These are phyloP conservation scores for Solanum arcanum DNA, from an alignment of 257 asterid species.

Conservation along the genomic window DNA sequence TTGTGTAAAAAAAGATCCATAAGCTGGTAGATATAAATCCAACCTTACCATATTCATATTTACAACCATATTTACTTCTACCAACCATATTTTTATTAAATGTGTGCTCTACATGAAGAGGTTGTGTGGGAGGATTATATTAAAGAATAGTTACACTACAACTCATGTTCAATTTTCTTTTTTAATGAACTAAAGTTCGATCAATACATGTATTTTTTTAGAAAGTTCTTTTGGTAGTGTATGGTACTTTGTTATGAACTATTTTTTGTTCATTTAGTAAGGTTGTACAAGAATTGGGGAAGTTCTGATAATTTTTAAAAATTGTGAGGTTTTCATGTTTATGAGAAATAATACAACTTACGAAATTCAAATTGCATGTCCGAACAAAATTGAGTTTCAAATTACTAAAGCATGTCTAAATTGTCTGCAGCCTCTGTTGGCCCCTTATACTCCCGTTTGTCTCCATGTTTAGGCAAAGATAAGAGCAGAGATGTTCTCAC, in stretches of 20 bases:
- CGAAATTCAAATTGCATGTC: not conserved
- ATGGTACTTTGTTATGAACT: not conserved
- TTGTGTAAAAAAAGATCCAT: not conserved
- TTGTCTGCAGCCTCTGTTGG: not conserved
- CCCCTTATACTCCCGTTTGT: not conserved
- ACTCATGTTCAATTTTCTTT: not conserved
- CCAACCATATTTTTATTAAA: not conserved
- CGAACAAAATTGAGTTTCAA: not conserved
- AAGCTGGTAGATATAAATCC: not conserved
- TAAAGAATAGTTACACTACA: not conserved
- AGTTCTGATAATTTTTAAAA: not conserved
- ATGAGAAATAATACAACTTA: not conserved
- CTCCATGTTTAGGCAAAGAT: not conserved
- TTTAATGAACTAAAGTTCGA: not conserved
- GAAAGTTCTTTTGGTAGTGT: not conserved
- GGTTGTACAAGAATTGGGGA: not conserved
- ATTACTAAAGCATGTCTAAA: not conserved
- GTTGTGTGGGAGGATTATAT: not conserved
- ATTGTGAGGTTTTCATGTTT: not conserved
- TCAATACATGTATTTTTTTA: not conserved
- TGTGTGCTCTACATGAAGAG: not conserved
- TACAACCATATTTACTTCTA: not conserved
- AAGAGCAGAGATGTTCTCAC: not conserved
- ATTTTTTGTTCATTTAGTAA: not conserved
- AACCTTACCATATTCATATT: not conserved